Evolutionary conservation across 257 asterid species (phyloP), one percentile per base, ranked within the genome.

Genomic region (Jacaranda copaia): DNA sequence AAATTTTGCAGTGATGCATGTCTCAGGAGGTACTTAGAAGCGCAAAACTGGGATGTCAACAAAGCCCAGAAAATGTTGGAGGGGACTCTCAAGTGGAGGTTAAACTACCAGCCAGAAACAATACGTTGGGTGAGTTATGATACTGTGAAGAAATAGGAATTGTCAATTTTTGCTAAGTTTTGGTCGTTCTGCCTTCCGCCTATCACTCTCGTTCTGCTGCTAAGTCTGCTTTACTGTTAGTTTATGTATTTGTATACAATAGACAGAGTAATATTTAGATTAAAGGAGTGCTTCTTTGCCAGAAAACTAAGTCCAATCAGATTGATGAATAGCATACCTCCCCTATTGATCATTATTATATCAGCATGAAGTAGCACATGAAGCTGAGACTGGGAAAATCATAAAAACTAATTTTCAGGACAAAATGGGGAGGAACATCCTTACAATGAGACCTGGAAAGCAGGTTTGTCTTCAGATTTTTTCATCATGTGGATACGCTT

Each of bases 311-410:
- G 2, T 25, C 32, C 32, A 25, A 0, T 25, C 32, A 2, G 32
- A 25, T 25, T 25, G 32, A 25, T 25, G 32, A 25, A 25, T 25
- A 25, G 32, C 32, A 25, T 25, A 25, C 2, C 32, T 25, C 32
- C 32, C 32, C 32, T 25, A 25, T 25, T 25, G 32, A 25, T 25
- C 32, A 25, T 25, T 6, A 42, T 5, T 58, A 6, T 67, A 77
- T 64, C 87, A 90, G 97, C 92, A 87, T 66, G 96, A 94, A 81
- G 96, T 94, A 19, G 97, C 97, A 52, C 87, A 85, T 6, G 98
- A 94, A 87, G 97, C 97, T 3, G 98, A 90, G 82, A 94, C 98
- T 1, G 98, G 98, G 14, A 92, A 94, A 80, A 92, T 88, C 2
- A 92, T 89, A 35, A 89, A 77, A 76, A 94, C 97, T 19, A 87